Evolutionary conservation across 176 grass and related monocot species (phyloP).

Genomic region (Alloteropsis semialata): DNA sequence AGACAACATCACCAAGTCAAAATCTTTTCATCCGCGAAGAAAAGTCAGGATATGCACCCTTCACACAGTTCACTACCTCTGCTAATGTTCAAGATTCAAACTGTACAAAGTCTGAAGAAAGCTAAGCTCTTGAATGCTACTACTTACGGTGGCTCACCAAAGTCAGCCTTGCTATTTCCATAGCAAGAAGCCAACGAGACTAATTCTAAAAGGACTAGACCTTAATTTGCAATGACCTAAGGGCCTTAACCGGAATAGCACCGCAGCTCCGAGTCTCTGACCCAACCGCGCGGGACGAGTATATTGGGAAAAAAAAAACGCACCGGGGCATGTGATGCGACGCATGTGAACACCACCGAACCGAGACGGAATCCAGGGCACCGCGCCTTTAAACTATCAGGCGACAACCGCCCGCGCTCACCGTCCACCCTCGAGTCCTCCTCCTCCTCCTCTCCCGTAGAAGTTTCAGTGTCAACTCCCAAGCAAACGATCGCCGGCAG

Average conservation of each 20-base stretch:
- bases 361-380: background rate
- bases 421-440: background rate
- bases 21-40: background rate
- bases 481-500: background rate
- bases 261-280: background rate
- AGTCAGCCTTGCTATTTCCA: background rate
- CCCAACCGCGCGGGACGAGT: background rate
- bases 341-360: slow-evolving; percentile 36
- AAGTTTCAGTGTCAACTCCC: slow-evolving; percentile 4
- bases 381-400: slow-evolving; percentile 32
- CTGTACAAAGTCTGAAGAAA: background rate
- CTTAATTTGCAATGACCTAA: background rate
- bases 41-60: background rate
- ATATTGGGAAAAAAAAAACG: slow-evolving; percentile 39
- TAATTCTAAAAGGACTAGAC: background rate
- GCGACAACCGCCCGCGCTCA: slow-evolving; percentile 25
- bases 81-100: background rate
- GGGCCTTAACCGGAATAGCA: background rate
- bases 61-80: background rate
- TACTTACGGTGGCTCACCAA: background rate
- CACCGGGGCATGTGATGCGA: slow-evolving; percentile 15
- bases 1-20: background rate
- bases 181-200: background rate
- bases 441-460: background rate
- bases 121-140: background rate